A percentile compares a stretch with the other conserved stretches of the same genome.
phyloP scores from a whole-genome alignment of 495 filamentous ascomycete species.

The Aspergillus kassunensis region DNA sequence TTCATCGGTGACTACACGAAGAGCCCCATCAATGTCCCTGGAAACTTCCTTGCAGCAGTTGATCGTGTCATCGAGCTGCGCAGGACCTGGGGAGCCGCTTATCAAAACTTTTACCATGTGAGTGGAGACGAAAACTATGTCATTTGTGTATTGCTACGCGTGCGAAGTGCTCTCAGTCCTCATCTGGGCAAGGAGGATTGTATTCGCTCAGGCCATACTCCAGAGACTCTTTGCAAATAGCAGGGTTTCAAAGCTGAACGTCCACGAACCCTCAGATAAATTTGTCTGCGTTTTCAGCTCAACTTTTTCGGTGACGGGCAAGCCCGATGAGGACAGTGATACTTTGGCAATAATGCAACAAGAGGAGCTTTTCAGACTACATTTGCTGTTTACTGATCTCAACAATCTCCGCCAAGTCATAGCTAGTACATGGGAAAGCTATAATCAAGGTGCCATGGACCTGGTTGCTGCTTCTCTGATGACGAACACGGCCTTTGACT shows the following conservation, averaged over 20 bases:
- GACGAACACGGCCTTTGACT: neutral
- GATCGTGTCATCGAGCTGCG: neutral
- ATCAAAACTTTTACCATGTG: neutral
- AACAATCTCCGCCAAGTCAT: neutral
- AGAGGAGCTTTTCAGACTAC: neutral
- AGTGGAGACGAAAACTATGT: neutral
- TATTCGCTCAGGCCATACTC: neutral
- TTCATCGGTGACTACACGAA: neutral
- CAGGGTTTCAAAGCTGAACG: neutral
- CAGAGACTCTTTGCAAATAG: neutral
- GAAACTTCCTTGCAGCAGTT: neutral
- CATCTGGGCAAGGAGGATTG: neutral
- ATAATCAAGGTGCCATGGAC: neutral
- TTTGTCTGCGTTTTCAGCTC: no score
- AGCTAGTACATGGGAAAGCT: neutral
- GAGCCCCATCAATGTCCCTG: neutral
- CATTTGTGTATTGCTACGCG: neutral
- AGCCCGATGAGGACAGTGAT: neutral
- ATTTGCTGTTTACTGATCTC: neutral
- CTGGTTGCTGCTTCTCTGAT: neutral
- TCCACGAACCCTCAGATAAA: neutral
- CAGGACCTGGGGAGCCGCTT: neutral
- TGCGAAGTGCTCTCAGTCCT: neutral
- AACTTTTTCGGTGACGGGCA: no score
- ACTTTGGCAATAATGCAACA: no score